phyloP scores from a whole-genome alignment of 2,329 filamentous ascomycete species.

The Fusarium anthophilum region DNA sequence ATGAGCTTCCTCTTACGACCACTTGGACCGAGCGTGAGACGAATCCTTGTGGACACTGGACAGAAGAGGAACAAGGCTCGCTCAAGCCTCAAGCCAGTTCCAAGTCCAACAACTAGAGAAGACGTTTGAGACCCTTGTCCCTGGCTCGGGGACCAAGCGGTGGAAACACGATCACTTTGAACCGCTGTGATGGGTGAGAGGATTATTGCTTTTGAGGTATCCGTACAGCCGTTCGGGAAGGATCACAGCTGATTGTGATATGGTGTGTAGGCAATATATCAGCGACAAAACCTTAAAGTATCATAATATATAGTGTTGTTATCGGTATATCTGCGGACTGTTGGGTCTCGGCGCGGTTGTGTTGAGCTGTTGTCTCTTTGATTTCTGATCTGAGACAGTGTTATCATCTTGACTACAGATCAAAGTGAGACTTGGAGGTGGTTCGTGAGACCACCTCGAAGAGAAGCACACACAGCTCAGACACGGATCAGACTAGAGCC shows the following conservation, averaged over 20 bases:
- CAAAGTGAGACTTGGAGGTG: neutral
- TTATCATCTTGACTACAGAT: no score
- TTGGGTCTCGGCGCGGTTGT: neutral
- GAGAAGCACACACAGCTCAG: neutral
- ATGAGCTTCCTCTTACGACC: conserved; percentile 37
- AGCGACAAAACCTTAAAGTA: conserved; percentile 2
- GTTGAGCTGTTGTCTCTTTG: neutral
- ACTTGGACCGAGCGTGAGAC: conserved; percentile 6
- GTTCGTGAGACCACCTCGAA: neutral
- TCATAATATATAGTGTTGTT: neutral
- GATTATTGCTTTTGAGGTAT: conserved; percentile 1
- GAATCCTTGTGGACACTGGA: conserved; percentile 12
- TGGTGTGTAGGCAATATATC: conserved; percentile 6
- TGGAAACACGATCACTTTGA: conserved; percentile 13
- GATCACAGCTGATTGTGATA: conserved; percentile 2
- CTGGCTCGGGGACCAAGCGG: neutral
- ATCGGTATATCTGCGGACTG: neutral
- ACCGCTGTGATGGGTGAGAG: conserved; percentile 16
- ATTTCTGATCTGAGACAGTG: neutral
- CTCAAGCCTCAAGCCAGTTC: conserved; percentile 10
- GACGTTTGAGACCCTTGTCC: conserved; percentile 19
- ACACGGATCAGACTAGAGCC: neutral
- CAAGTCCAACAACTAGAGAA: neutral
- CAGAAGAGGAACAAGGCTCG: neutral
- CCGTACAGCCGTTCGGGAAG: neutral